Base-by-base conservation (phyloP, 129 eudicot species). In the Flaveria bidentis region DNA sequence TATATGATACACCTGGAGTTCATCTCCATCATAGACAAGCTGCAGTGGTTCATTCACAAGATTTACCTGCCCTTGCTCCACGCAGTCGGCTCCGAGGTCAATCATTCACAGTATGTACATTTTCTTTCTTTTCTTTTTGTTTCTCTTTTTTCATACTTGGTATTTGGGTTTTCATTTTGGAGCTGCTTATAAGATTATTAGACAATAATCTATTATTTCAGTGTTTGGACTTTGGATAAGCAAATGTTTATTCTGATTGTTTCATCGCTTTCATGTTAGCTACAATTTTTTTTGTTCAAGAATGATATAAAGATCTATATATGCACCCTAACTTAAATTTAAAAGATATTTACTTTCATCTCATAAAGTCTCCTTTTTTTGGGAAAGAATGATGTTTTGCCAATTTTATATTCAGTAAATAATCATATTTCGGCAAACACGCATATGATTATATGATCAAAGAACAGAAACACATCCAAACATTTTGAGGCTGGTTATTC, bases 11-110 rank as follows among this genome's bases (percentile, higher is more conserved):
- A 11, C 97, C 98, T 49, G 98, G 98, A 82, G 97, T 94, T 71
- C 98, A 94, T 87, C 97, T 91, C 46, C 98, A 94, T 84, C 98
- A 94, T 65, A 89, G 97, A 88, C 97, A 90, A 86, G 96, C 97
- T 82, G 97, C 98, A 11, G 97, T 94, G 71, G 81, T 94, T 80
- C 90, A 87, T 70, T 81, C 98, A 42, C 91, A 94, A 73, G 98
- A 94, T 86, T 75, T 94, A 65, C 97, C 97, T 74, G 76, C 84
- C 68, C 92, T 94, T 70, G 98, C 98, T 79, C 98, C 98, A 52
- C 81, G 85, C 68, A 91, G 96, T 84, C 90, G 97, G 61, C 91
- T 94, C 62, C 82, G 88, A 72, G 98, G 98, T 67, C 98, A 84
- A 84, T 72, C 91, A 65, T 77, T 88, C 76, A 90, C 90, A 36